Evolutionary conservation across 164 flowering plant species (phyloP).

Genomic region (Magnolia changhungtana): DNA sequence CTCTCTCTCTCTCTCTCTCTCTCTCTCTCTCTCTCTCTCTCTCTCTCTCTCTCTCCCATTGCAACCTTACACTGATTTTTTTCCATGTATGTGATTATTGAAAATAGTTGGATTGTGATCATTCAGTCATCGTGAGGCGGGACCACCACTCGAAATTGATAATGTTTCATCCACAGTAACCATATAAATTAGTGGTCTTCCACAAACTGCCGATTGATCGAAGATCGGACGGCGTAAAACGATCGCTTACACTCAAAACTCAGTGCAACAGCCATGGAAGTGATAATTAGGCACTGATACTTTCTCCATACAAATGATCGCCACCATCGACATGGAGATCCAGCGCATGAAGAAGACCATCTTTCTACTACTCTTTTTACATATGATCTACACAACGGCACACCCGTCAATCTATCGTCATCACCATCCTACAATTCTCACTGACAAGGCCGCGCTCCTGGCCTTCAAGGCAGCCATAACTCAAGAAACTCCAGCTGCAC

Average conservation of each 20-base stretch:
- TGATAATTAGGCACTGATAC: not conserved
- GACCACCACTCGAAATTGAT: too few relatives aligned
- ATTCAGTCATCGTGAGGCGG: too few relatives aligned
- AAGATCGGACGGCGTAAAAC: too few relatives aligned
- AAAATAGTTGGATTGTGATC: too few relatives aligned
- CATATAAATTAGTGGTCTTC: too few relatives aligned
- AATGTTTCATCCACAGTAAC: too few relatives aligned
- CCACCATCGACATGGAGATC: not conserved
- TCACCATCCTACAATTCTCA: slow-evolving; percentile 21
- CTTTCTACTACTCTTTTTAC: not conserved
- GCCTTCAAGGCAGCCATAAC: slow-evolving; percentile 29
- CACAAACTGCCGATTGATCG: too few relatives aligned
- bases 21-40: not conserved
- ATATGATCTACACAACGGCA: not conserved
- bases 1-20: not conserved
- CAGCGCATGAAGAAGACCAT: not conserved
- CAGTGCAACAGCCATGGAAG: not conserved
- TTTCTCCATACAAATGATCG: not conserved
- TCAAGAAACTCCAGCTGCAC: slow-evolving; percentile 28
- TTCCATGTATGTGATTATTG: too few relatives aligned
- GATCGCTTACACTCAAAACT: too few relatives aligned
- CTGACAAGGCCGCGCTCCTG: slow-evolving; percentile 42
- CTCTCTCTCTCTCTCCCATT: too few relatives aligned
- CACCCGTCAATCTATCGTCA: slow-evolving; percentile 3
- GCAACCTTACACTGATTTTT: too few relatives aligned